A percentile compares a stretch with the other conserved stretches of the same genome.
These are phyloP conservation scores for Cruciata laevipes DNA, from an alignment of 257 asterid genomes.

Conservation along the genomic window DNA sequence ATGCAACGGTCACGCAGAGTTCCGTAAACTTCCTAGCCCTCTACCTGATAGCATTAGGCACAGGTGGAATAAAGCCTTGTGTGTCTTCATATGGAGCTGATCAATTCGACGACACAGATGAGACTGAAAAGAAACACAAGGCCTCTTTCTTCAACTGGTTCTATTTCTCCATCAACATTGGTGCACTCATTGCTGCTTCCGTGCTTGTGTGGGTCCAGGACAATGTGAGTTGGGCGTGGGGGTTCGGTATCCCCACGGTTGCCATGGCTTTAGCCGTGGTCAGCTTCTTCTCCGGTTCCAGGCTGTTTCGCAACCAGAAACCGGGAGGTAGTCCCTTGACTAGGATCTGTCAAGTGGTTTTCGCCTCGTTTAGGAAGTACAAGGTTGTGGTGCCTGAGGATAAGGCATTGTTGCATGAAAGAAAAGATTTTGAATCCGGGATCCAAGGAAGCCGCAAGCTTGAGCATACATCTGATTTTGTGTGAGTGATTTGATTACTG, in stretches of 20 bases:
- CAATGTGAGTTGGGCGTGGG: constrained; percentile 68
- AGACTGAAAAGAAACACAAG: constrained; percentile 47
- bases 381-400: constrained; percentile 38
- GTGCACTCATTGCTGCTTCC: constrained; percentile 53
- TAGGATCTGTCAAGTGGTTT: constrained; percentile 53
- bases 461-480: constrained; percentile 38
- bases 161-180: constrained; percentile 55
- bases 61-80: constrained; percentile 73
- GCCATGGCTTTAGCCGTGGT: constrained; percentile 53
- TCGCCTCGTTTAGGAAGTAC: constrained; percentile 49
- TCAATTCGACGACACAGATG: constrained; percentile 64
- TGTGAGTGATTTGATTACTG: constrained; percentile 19
- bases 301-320: constrained; percentile 51
- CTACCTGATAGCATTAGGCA: constrained; percentile 57
- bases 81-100: constrained; percentile 80
- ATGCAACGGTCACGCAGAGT: constrained; percentile 35
- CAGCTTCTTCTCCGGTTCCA: constrained; percentile 59
- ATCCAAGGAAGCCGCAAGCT: constrained; percentile 56
- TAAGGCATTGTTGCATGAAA: constrained; percentile 39
- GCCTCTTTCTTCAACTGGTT: constrained; percentile 65
- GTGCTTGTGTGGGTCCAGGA: constrained; percentile 54
- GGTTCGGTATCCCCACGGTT: constrained; percentile 58
- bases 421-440: constrained; percentile 36
- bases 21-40: constrained; percentile 42
- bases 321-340: constrained; percentile 79